These are phyloP conservation scores for Lentinula guzmanii DNA, from an alignment of 768 basidiomycete species.

Conservation along the genomic window DNA sequence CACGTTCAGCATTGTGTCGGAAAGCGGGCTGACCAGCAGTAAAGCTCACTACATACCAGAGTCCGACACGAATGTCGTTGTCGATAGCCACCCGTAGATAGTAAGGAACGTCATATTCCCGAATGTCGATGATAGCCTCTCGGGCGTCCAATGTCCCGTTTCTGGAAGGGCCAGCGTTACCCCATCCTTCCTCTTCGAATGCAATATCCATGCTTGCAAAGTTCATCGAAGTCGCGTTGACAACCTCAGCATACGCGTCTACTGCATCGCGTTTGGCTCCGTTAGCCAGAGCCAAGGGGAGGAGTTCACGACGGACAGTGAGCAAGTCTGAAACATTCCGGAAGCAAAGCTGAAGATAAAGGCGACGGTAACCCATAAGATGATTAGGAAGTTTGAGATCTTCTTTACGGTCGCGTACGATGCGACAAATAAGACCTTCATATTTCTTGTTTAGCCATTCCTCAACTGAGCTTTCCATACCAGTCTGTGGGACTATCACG, in stretches of 20 bases:
- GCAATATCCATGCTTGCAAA: constrained; percentile 61
- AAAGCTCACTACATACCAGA: constrained; percentile 95
- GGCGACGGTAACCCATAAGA: constrained; percentile 86
- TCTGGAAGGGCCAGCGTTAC: constrained; percentile 22
- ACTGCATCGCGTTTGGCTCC: constrained; percentile 90
- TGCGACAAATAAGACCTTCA: constrained; percentile 78
- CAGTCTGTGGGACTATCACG: constrained; percentile 41
- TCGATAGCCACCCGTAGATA: constrained; percentile 99
- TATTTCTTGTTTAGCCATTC: constrained; percentile 95
- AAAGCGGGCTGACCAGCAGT: constrained; percentile 75
- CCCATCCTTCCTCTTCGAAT: constrained; percentile 53
- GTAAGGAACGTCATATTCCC: constrained; percentile 96
- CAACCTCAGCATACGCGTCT: constrained; percentile 96
- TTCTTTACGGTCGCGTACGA: constrained; percentile 81
- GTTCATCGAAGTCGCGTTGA: constrained; percentile 63
- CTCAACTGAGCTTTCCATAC: constrained; percentile 85
- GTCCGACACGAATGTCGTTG: constrained; percentile 92
- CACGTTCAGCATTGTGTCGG: constrained; percentile 67
- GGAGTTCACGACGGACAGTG: constrained; percentile 77
- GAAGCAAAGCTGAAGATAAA: constrained; percentile 86
- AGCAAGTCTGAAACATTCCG: constrained; percentile 92
- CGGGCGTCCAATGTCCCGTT: constrained; percentile 55
- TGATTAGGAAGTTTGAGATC: constrained; percentile 96
- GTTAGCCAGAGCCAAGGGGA: constrained; percentile 87
- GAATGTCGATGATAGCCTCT: constrained; percentile 88